Evolutionary conservation across 163 green algal species (phyloP).

Genomic region (Scenedesmus sp.): DNA sequence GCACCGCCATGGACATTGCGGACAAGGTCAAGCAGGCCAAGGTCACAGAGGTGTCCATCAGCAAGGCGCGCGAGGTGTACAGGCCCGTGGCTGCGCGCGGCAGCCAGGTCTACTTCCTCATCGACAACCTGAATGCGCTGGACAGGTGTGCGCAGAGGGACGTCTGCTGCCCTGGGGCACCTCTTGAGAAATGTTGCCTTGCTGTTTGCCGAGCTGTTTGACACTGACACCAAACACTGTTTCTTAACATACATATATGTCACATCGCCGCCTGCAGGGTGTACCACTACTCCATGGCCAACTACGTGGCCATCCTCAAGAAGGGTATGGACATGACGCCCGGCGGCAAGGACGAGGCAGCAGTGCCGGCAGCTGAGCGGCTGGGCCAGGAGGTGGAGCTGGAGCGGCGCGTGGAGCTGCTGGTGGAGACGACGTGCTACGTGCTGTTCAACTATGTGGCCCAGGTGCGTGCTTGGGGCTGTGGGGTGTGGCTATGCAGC

Average conservation of each 20-base stretch:
- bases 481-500: too few species aligned
- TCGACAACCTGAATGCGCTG: constrained; percentile 90
- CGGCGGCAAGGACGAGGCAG: constrained; percentile 73
- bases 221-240: too few species aligned
- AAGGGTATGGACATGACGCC: constrained; percentile 92
- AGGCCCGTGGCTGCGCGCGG: constrained; percentile 87
- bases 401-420: constrained; percentile 77
- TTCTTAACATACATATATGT: too few species aligned
- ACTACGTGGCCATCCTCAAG: constrained; percentile 89
- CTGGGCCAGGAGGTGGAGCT: constrained; percentile 78
- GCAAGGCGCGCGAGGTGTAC: constrained; percentile 88
- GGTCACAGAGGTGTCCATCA: constrained; percentile 83
- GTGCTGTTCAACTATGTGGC: constrained; percentile 85
- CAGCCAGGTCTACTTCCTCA: constrained; percentile 93
- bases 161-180: not conserved
- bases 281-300: constrained; percentile 98
- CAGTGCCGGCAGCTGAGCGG: constrained; percentile 69
- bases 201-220: not conserved
- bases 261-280: constrained; percentile 61
- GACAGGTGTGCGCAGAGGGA: constrained; percentile 63
- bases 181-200: too few species aligned
- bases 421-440: constrained; percentile 83
- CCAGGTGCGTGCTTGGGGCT: constrained; percentile 50
- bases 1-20: constrained; percentile 88
- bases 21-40: constrained; percentile 87